Base-by-base conservation (phyloP, 257 asterid species). In the Phtheirospermum japonicum region DNA sequence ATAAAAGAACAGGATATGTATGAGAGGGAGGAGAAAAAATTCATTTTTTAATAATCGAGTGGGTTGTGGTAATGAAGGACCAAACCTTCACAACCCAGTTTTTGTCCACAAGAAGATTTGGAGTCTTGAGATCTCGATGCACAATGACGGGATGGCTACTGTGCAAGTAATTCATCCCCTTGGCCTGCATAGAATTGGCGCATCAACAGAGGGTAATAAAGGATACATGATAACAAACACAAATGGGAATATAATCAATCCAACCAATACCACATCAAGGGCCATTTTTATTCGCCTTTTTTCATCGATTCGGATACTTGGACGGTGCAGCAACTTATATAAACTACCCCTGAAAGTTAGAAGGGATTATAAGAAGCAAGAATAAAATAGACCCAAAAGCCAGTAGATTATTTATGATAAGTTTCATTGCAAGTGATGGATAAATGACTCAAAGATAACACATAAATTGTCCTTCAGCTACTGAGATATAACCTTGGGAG, bases 101-200 rank as follows among this genome's bases (percentile, higher is more conserved):
- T 75, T 83, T 92, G 67, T 89, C 98, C 68, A 92, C 98, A 64
- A 92, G 95, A 67, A 92, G 95, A 79, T 92, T 92, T 43, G 98
- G 98, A 68, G 98, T 83, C 84, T 92, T 92, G 76, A 92, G 71
- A 79, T 92, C 98, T 71, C 98, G 87, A 76, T 92, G 98, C 52
- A 92, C 98, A 62, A 92, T 92, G 74, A 85, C 69, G 36, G 98
- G 98, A 76, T 92, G 73, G 78, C 98, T 88, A 18, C 90, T 83
- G 73, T 92, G 98, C 88, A 92, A 77, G 80, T 92, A 92, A 76
- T 93, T 93, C 99, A 93, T 93, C 63, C 99, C 99, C 73, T 84
- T 89, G 67, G 99, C 99, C 99, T 93, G 89, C 55, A 77, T 68
- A 63, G 79, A 52, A 59, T 23, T 13, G 20, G 26, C 58, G 26